A percentile compares a stretch with the other conserved stretches of the same genome.
Conservation (phyloP, 495 filamentous ascomycete genomes). For the Penicillium waksmanii region DNA sequence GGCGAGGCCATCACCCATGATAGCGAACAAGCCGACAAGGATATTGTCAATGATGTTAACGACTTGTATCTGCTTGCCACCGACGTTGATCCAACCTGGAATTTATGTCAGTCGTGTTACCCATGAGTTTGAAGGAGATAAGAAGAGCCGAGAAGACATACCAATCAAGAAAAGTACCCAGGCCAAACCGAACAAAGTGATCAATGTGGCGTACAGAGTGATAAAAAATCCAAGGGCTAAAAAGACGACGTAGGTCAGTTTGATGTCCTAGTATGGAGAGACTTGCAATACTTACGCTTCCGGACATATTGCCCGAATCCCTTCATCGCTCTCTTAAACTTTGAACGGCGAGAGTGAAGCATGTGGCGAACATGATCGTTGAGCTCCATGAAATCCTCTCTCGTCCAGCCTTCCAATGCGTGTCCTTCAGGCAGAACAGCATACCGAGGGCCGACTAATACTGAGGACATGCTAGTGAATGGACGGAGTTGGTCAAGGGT, state of each 20-base stretch:
- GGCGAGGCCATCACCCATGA: constrained; percentile 76
- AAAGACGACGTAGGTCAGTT: constrained; percentile 15
- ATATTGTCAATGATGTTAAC: constrained; percentile 79
- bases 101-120: neutral
- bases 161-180: constrained; percentile 86
- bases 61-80: constrained; percentile 65
- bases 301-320: constrained; percentile 74
- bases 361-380: constrained; percentile 84
- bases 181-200: constrained; percentile 77
- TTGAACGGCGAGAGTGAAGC: constrained; percentile 74
- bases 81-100: constrained; percentile 78
- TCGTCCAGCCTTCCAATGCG: constrained; percentile 67
- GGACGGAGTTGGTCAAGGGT: constrained; percentile 30
- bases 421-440: constrained; percentile 59
- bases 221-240: constrained; percentile 72
- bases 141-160: constrained; percentile 15
- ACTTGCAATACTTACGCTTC: constrained; percentile 52
- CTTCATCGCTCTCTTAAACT: constrained; percentile 73
- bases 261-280: neutral
- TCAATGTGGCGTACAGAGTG: constrained; percentile 77
- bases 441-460: constrained; percentile 40
- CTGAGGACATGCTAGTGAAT: constrained; percentile 38
- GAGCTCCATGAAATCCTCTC: constrained; percentile 68
- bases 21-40: constrained; percentile 74
- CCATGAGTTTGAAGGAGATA: neutral